Base-by-base conservation (phyloP, 169 alveolate species). In the Babesia gibsoni region DNA sequence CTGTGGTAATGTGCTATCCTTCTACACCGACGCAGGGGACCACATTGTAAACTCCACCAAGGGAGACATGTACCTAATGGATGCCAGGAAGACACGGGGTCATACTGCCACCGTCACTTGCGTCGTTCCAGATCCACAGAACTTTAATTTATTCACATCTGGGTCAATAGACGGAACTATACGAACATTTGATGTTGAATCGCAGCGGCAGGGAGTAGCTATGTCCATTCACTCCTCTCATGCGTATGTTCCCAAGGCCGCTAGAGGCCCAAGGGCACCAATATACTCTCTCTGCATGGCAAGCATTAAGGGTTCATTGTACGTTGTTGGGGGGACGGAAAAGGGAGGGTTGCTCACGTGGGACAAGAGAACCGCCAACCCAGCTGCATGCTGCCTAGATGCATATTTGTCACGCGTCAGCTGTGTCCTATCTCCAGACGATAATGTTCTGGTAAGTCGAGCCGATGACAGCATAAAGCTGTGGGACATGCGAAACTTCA, bases 1-100 rank as follows among this genome's bases (percentile, higher is more conserved):
- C 3, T 56, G 49, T 33, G 87, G 87, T 10, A 67, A 32, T 36
- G 33, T 66, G 14, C 39, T 78, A 20, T 53, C 66, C 25, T 78
- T 78, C 41, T 67, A 67, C 59, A 67, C 75, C 48, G 87, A 78
- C 64, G 83, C 56, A 8, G 87, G 90, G 4, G 88, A 82, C n/a
- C 42, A 56, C 33, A 27, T 86, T 36, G 78, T 82, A 36, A 80
- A 81, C 48, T 75, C 87, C 6, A 86, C 83, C 18, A 64, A 82
- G 61, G 92, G 92, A 3, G 92, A 86, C 25, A 86, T 86, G 92
- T 86, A 86, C 42, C 82, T 86, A 25, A 48, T 73, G 30, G 92
- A 86, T 57, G 89, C 84, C 29, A 58, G 82, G 39, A 81, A 86
- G 68, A 82, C 90, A 16, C 72, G 63, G 22, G 92, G 92, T 7